Percentiles rank a stretch among this genome's conserved stretches.
These are phyloP conservation scores for Cystobasidium sp. DNA, from an alignment of 1,284 basidiomycete species.

Conservation along the genomic window DNA sequence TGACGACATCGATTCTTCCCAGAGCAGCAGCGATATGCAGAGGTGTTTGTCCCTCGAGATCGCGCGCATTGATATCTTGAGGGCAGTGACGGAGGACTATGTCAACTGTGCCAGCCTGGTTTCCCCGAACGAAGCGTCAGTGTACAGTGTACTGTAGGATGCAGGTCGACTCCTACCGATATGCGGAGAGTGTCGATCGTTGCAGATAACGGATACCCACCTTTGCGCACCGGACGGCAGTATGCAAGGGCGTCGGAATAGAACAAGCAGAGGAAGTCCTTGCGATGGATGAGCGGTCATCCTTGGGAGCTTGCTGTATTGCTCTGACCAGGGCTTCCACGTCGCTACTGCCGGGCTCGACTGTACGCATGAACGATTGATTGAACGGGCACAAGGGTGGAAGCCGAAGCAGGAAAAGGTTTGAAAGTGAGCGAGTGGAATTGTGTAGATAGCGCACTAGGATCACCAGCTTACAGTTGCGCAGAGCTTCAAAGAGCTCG, in stretches of 20 bases:
- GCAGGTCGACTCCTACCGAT: neutral
- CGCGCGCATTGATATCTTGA: slow-evolving; percentile 49
- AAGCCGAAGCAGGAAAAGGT: neutral
- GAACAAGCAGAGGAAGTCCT: neutral
- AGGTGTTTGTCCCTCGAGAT: slow-evolving; percentile 69
- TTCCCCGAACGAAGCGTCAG: neutral
- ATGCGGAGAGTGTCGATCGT: slow-evolving; percentile 2
- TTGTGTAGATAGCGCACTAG: neutral
- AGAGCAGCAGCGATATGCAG: slow-evolving; percentile 85
- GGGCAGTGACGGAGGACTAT: slow-evolving; percentile 50
- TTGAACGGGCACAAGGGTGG: neutral
- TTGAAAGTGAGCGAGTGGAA: neutral
- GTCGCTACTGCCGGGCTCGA: slow-evolving; percentile 31
- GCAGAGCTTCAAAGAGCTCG: slow-evolving; percentile 50
- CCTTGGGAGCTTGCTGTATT: slow-evolving; percentile 11
- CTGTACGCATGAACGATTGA: neutral
- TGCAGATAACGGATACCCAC: slow-evolving; percentile 24
- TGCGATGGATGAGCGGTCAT: neutral
- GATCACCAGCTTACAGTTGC: slow-evolving; percentile 45
- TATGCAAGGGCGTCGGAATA: slow-evolving; percentile 49
- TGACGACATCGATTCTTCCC: slow-evolving; percentile 74
- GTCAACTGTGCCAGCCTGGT: slow-evolving; percentile 53
- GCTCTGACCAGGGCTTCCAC: slow-evolving; percentile 4
- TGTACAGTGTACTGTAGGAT: neutral
- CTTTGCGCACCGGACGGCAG: slow-evolving; percentile 52